phyloP scores from a whole-genome alignment of 345 rosid genomes.

The Eucalyptus lansdowneana region DNA sequence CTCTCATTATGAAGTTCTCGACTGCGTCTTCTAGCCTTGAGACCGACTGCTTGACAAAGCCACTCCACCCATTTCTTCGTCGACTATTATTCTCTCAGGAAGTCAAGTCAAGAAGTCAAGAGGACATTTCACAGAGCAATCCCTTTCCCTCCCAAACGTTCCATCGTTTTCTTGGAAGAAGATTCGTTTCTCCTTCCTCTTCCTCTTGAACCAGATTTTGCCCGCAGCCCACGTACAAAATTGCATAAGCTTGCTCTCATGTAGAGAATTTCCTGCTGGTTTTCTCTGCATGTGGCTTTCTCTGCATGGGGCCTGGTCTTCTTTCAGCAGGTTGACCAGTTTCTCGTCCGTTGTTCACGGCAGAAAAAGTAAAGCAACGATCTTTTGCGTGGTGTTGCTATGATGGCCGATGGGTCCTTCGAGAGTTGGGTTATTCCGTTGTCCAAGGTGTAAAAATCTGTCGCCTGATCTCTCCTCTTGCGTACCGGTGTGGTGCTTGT shows the following conservation, averaged over 20 bases:
- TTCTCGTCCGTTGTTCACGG: not conserved
- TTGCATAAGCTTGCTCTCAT: not conserved
- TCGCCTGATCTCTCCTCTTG: slow-evolving; percentile 57
- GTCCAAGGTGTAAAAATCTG: slow-evolving; percentile 83
- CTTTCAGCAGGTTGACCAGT: not conserved
- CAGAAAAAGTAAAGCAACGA: not conserved
- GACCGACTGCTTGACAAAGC: not conserved
- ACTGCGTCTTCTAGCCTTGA: not conserved
- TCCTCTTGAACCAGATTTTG: not conserved
- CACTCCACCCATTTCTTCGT: not conserved
- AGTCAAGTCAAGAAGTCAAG: not conserved
- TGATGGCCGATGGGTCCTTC: slow-evolving; percentile 34
- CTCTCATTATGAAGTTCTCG: not conserved
- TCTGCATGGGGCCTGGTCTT: not conserved
- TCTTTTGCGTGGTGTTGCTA: not conserved
- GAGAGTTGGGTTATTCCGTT: slow-evolving; percentile 59
- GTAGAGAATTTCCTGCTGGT: not conserved
- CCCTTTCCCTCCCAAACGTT: not conserved
- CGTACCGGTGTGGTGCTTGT: slow-evolving; percentile 88
- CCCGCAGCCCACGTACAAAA: not conserved
- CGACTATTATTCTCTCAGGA: not conserved
- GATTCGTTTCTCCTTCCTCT: not conserved
- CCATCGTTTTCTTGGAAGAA: not conserved
- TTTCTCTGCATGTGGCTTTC: not conserved
- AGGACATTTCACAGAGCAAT: not conserved